Conservation (phyloP, 2,329 filamentous ascomycete species). For the Fonsecaea nubica region DNA sequence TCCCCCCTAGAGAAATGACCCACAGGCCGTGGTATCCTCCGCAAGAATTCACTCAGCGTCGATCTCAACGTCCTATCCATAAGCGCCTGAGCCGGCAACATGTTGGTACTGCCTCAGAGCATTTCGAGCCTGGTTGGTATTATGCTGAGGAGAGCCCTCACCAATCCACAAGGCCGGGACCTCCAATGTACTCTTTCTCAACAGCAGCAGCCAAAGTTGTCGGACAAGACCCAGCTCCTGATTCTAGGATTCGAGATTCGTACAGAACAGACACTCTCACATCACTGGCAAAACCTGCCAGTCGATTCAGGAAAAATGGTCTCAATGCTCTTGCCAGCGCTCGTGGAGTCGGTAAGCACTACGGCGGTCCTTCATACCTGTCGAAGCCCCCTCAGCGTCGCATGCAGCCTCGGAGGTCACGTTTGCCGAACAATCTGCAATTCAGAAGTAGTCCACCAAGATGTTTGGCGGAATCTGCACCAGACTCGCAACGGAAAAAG, state of each 20-base stretch:
- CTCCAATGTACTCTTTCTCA: conserved; percentile 38
- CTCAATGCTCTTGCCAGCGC: conserved; percentile 35
- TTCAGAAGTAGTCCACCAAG: conserved; percentile 40
- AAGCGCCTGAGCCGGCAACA: conserved; percentile 12
- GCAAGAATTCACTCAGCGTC: conserved; percentile 1
- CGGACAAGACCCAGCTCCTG: conserved; percentile 37
- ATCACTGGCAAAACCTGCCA: conserved; percentile 36
- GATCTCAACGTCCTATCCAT: conserved; percentile 17
- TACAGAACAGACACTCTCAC: conserved; percentile 41
- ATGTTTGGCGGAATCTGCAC: conserved; percentile 15
- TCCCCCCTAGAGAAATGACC: conserved; percentile 12
- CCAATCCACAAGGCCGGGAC: conserved; percentile 12
- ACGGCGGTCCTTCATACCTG: conserved; percentile 25
- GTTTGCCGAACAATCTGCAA: conserved; percentile 28
- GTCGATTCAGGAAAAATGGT: conserved; percentile 38
- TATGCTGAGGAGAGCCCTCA: conserved; percentile 27
- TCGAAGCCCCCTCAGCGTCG: conserved; percentile 22
- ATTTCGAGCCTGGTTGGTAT: conserved; percentile 41
- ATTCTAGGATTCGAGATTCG: conserved; percentile 40
- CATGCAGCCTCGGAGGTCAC: conserved; percentile 13
- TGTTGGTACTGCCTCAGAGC: conserved; percentile 26
- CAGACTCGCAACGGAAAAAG: conserved; percentile 22
- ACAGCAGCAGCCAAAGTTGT: conserved; percentile 39
- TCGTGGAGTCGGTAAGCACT: conserved; percentile 34
- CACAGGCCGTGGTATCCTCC: conserved; percentile 24